These are phyloP conservation scores for Nigrospora oryzae DNA, from an alignment of 2,329 filamentous ascomycete species.

Conservation along the genomic window DNA sequence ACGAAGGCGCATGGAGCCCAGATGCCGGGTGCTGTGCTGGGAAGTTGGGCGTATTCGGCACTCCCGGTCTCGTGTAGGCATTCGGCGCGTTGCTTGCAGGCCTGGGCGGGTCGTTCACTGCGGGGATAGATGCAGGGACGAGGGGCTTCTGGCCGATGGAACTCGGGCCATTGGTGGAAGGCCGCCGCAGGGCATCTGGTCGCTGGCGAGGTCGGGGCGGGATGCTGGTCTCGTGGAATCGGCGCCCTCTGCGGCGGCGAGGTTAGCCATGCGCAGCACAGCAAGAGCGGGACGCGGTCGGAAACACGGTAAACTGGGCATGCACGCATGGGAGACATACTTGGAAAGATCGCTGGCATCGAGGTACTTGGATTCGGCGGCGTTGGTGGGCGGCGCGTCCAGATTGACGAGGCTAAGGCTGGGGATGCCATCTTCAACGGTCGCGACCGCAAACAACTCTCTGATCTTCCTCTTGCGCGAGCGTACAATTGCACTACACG, in stretches of 20 bases:
- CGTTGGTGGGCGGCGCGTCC: constrained; percentile 44
- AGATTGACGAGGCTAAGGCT: constrained; percentile 47
- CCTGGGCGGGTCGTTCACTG: constrained; percentile 10
- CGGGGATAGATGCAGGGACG: constrained; percentile 14
- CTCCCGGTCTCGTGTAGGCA: background rate
- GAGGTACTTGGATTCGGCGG: constrained; percentile 47
- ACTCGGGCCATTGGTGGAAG: constrained; percentile 4
- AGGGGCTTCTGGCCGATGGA: constrained; percentile 9
- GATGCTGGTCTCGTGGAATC: constrained; percentile 43
- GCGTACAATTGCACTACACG: constrained; percentile 59
- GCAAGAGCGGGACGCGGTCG: constrained; percentile 6
- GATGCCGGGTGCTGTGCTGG: too few species aligned
- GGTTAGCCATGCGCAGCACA: constrained; percentile 12
- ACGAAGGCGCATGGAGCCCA: too few species aligned
- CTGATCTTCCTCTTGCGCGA: constrained; percentile 88
- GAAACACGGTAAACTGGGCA: constrained; percentile 9
- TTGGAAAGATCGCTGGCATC: constrained; percentile 49
- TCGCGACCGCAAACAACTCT: constrained; percentile 76
- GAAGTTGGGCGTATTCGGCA: too few species aligned
- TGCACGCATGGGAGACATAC: constrained; percentile 34
- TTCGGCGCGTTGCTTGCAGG: background rate
- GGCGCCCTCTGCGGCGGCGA: constrained; percentile 29
- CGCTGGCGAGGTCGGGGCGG: constrained; percentile 37
- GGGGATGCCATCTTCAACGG: constrained; percentile 55
- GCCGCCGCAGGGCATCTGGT: constrained; percentile 25